A percentile compares a stretch with the other conserved stretches of the same genome.
phyloP scores from a whole-genome alignment of 1,284 basidiomycete genomes.

The Boletellus deceptivus region DNA sequence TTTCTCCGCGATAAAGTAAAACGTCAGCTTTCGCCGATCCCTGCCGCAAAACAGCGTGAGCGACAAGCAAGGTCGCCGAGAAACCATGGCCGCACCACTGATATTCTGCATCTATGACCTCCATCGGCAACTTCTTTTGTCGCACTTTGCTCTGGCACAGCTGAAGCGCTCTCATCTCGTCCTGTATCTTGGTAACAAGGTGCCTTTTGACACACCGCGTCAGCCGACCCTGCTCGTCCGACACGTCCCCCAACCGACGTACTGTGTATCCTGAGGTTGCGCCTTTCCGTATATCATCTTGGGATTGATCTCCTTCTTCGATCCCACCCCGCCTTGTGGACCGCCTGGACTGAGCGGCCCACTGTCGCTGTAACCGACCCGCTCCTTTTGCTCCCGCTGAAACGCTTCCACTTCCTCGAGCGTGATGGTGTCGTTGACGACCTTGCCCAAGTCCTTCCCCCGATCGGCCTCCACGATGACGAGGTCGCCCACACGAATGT shows the following conservation, averaged over 20 bases:
- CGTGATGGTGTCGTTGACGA: constrained; percentile 89
- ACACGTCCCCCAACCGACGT: constrained; percentile 28
- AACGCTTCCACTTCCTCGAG: constrained; percentile 88
- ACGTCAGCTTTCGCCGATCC: constrained; percentile 96
- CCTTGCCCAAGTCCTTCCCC: constrained; percentile 89
- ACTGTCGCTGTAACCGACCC: constrained; percentile 40
- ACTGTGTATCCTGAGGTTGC: constrained; percentile 82
- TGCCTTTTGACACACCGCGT: constrained; percentile 50
- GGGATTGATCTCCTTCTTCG: constrained; percentile 89
- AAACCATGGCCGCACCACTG: constrained; percentile 73
- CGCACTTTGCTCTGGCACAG: constrained; percentile 89
- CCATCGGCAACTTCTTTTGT: constrained; percentile 94
- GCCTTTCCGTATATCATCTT: constrained; percentile 97
- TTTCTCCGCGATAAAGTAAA: constrained; percentile 96
- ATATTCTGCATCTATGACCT: constrained; percentile 96
- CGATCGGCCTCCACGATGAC: constrained; percentile 98
- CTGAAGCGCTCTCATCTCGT: constrained; percentile 90
- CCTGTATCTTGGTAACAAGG: constrained; percentile 78
- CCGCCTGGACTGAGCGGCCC: constrained; percentile 58
- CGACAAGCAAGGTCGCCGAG: neutral
- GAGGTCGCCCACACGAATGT: constrained; percentile 81
- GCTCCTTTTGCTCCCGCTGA: constrained; percentile 53
- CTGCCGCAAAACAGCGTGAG: constrained; percentile 37
- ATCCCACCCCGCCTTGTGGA: constrained; percentile 26
- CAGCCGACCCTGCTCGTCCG: neutral